A percentile compares a stretch with the other conserved stretches of the same genome.
Evolutionary conservation across 345 rosid species (phyloP).

Genomic region (Eucalyptus polybractea): DNA sequence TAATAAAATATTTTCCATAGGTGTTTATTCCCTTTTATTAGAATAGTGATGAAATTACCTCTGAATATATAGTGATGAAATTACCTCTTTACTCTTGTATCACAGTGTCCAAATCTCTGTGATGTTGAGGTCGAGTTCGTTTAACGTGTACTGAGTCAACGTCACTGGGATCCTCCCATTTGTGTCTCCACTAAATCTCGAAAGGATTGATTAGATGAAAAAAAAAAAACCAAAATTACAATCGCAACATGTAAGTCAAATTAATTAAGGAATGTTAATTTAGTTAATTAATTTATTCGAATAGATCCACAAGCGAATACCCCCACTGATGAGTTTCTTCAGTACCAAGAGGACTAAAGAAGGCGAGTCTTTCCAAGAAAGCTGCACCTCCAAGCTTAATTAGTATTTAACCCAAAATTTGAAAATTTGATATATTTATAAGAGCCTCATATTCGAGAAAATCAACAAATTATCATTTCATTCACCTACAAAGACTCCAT

Average conservation of each 20-base stretch:
- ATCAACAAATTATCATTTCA: not conserved
- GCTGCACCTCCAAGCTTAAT: conserved; percentile 6
- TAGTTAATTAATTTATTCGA: not conserved
- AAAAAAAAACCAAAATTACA: not conserved
- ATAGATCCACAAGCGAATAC: conserved; percentile 52
- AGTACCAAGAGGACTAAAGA: conserved; percentile 42
- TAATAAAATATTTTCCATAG: too few relatives aligned
- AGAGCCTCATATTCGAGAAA: not conserved
- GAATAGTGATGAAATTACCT: too few relatives aligned
- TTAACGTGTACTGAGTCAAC: conserved; percentile 37
- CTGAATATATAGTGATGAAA: not conserved
- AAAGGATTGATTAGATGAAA: not conserved
- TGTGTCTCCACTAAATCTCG: conserved; percentile 49
- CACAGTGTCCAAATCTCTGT: conserved; percentile 57
- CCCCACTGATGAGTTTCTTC: conserved; percentile 42
- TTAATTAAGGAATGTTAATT: not conserved
- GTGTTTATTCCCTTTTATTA: too few relatives aligned
- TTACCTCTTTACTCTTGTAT: conserved; percentile 45
- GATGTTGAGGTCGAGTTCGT: conserved; percentile 16
- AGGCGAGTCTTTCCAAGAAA: conserved; percentile 31
- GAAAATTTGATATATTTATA: not conserved
- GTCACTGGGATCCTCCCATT: conserved; percentile 75
- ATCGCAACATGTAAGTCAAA: too few relatives aligned
- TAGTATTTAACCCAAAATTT: not conserved
- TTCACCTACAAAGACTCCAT: conserved; percentile 60